Evolutionary conservation across 139 green algal genomes (phyloP).

Genomic region (Closterium sp.): DNA sequence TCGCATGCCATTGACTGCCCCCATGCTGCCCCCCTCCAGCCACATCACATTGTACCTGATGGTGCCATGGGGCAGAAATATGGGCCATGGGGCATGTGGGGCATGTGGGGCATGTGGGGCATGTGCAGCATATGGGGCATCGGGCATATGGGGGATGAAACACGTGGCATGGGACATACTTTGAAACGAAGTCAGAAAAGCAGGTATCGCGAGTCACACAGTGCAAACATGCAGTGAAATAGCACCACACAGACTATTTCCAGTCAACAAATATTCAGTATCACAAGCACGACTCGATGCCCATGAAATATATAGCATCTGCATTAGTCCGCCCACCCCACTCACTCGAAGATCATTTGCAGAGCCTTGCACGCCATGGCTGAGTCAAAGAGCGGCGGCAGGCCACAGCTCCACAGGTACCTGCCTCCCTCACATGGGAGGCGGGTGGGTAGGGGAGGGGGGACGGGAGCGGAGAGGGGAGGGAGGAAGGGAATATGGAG

Average conservation of each 20-base stretch:
- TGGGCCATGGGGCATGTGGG: background rate
- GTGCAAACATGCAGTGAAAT: too few species aligned
- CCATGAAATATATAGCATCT: background rate
- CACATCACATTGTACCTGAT: conserved; percentile 51
- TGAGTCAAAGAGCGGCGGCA: conserved; percentile 40
- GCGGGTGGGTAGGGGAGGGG: too few species aligned
- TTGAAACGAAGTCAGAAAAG: too few species aligned
- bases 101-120: too few species aligned
- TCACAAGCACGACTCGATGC: too few species aligned
- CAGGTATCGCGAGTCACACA: too few species aligned
- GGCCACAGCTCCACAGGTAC: conserved; percentile 44
- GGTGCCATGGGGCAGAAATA: background rate
- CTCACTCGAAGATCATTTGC: conserved; percentile 43
- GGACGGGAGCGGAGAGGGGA: background rate
- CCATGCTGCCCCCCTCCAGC: conserved; percentile 37
- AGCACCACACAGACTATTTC: too few species aligned
- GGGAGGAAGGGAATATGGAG: too few species aligned
- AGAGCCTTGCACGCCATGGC: conserved; percentile 27
- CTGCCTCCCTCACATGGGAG: background rate
- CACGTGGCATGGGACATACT: background rate
- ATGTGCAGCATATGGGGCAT: too few species aligned
- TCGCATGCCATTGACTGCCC: conserved; percentile 52
- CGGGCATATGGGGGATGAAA: too few species aligned
- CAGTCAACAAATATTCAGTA: too few species aligned
- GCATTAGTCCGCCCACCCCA: background rate